phyloP scores from a whole-genome alignment of 2,329 filamentous ascomycete species.

The Stylonectria norvegica region DNA sequence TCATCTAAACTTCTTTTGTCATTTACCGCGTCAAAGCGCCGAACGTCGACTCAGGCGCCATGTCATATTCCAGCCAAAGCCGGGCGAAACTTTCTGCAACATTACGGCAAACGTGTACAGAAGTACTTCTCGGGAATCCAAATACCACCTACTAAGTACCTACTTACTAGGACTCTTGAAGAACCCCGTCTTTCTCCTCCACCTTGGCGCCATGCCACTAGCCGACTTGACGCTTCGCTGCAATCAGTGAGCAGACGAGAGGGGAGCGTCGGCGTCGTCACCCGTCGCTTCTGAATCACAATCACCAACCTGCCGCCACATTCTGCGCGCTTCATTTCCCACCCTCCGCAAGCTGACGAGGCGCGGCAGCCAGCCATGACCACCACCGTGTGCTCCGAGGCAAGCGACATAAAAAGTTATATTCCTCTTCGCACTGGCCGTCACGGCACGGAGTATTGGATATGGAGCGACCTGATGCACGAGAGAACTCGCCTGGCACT shows the following conservation, averaged over 20 bases:
- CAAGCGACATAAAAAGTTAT: slow-evolving; percentile 5
- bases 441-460: background rate
- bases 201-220: slow-evolving; percentile 18
- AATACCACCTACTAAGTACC: no score
- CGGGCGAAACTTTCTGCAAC: no score
- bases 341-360: slow-evolving; percentile 20
- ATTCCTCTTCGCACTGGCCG: background rate
- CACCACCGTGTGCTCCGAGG: slow-evolving; percentile 16
- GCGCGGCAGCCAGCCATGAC: slow-evolving; percentile 21
- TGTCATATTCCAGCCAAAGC: no score
- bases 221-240: slow-evolving; percentile 16
- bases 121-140: no score
- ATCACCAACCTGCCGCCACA: slow-evolving; percentile 8
- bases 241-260: background rate
- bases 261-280: slow-evolving; percentile 8
- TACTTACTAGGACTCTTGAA: no score
- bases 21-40: no score
- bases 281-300: slow-evolving; percentile 12
- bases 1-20: no score
- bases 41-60: no score
- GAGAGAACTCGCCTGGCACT: slow-evolving; percentile 8
- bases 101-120: no score
- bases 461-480: background rate
- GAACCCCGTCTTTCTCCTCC: slow-evolving; percentile 4
- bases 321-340: slow-evolving; percentile 26